phyloP scores from a whole-genome alignment of 768 basidiomycete species.

The Rhizopogon sp. region DNA sequence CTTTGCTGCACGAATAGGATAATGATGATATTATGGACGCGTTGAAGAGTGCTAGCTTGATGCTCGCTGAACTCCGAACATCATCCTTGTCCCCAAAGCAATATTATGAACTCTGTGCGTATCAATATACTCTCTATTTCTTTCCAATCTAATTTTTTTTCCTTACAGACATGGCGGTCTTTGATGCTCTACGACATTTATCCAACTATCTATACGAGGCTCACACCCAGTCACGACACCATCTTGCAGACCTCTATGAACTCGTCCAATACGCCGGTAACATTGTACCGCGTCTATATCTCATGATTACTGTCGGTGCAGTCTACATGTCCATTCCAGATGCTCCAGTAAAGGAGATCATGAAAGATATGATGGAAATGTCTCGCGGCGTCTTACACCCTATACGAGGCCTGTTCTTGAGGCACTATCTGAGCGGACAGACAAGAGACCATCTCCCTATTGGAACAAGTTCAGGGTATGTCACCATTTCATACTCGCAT shows the following conservation, averaged over 20 bases:
- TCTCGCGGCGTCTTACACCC: slow-evolving; percentile 95
- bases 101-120: slow-evolving; percentile 95
- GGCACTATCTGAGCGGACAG: slow-evolving; percentile 96
- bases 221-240: slow-evolving; percentile 86
- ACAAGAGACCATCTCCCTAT: slow-evolving; percentile 93
- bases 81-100: slow-evolving; percentile 93
- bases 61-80: slow-evolving; percentile 94
- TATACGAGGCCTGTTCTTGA: slow-evolving; percentile 90
- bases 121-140: not conserved
- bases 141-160: not conserved
- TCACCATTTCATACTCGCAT: slow-evolving; percentile 4
- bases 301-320: slow-evolving; percentile 99
- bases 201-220: slow-evolving; percentile 97
- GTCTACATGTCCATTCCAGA: slow-evolving; percentile 99
- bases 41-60: slow-evolving; percentile 92
- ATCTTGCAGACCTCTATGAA: slow-evolving; percentile 97
- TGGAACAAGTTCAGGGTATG: slow-evolving; percentile 78
- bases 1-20: slow-evolving; percentile 47
- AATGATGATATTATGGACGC: slow-evolving; percentile 98
- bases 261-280: slow-evolving; percentile 99
- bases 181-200: slow-evolving; percentile 92
- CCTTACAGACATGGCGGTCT: slow-evolving; percentile 89
- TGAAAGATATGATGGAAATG: slow-evolving; percentile 99
- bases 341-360: slow-evolving; percentile 97
- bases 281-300: slow-evolving; percentile 89